Percentiles rank a stretch among this genome's conserved stretches.
These are phyloP conservation scores for Suhomyces xylopsoci DNA, from an alignment of 805 yeast genomes.

Conservation along the genomic window DNA sequence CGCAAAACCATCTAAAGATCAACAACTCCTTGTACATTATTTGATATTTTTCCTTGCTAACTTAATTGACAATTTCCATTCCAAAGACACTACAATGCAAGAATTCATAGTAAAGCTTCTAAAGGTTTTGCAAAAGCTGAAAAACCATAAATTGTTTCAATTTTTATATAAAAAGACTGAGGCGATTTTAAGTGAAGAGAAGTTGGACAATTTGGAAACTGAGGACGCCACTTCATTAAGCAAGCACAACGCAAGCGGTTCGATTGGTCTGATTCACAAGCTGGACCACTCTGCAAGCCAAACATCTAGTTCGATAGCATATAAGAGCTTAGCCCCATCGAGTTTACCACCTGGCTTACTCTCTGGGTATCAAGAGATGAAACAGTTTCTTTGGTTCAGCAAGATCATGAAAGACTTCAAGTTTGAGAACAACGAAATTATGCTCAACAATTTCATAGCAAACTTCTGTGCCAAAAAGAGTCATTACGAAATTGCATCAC, in stretches of 20 bases:
- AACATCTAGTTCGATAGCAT: not conserved
- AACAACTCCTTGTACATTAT: conserved; percentile 8
- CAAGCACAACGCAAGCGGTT: not conserved
- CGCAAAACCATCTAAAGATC: not conserved
- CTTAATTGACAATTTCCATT: not conserved
- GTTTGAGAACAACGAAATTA: conserved; percentile 12
- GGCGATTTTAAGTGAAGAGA: conserved; percentile 4
- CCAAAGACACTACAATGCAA: not conserved
- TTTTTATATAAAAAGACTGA: conserved; percentile 14
- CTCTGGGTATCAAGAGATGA: conserved; percentile 11
- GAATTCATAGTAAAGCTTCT: not conserved
- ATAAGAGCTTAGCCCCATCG: conserved; percentile 1
- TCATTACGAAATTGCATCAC: conserved; percentile 12
- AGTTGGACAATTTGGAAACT: not conserved
- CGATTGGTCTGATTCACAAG: not conserved
- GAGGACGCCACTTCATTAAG: not conserved
- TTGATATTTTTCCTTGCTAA: conserved; percentile 1
- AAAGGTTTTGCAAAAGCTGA: conserved; percentile 7
- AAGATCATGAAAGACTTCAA: conserved; percentile 22
- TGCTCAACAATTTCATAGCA: conserved; percentile 11
- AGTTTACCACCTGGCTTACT: not conserved
- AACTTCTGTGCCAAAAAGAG: conserved; percentile 10
- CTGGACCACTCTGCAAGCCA: too few species aligned
- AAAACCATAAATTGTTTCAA: conserved; percentile 9
- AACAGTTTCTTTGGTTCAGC: conserved; percentile 29